Evolutionary conservation across 352 stramenopile species (phyloP).

Genomic region (Proteromonas lacertae): DNA sequence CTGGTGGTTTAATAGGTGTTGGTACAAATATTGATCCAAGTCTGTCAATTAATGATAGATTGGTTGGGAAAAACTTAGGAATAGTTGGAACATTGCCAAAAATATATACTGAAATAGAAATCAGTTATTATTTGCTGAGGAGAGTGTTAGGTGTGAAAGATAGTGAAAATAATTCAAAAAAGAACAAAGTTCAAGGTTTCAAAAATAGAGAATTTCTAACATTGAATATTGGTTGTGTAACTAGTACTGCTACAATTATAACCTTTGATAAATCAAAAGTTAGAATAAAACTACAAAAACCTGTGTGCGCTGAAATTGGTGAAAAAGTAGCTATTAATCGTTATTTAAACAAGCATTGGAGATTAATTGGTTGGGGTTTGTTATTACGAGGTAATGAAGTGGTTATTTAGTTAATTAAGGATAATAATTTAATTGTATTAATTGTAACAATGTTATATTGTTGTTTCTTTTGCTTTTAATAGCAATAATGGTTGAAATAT

Average conservation of each 20-base stretch:
- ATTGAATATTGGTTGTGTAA: slow-evolving; percentile 99
- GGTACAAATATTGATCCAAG: slow-evolving; percentile 95
- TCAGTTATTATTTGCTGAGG: slow-evolving; percentile 97
- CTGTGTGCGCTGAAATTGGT: slow-evolving; percentile 93
- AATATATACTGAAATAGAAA: slow-evolving; percentile 91
- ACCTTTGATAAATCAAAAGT: no score
- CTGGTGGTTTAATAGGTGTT: no score
- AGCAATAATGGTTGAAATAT: no score
- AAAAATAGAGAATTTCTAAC: slow-evolving; percentile 95
- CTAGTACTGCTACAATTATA: slow-evolving; percentile 80
- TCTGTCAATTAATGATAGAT: slow-evolving; percentile 81
- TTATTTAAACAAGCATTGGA: slow-evolving; percentile 88
- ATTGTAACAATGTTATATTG: no score
- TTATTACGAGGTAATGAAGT: slow-evolving; percentile 85
- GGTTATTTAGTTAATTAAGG: no score
- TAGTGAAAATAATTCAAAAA: slow-evolving; percentile 85
- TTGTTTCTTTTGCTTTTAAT: no score
- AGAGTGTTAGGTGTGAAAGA: slow-evolving; percentile 94
- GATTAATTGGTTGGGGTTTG: slow-evolving; percentile 96
- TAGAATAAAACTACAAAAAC: slow-evolving; percentile 91
- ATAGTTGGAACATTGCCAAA: slow-evolving; percentile 80
- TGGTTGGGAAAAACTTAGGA: slow-evolving; percentile 86
- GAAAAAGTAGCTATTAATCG: slow-evolving; percentile 99
- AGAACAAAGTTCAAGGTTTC: slow-evolving; percentile 94
- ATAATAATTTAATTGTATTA: no score